phyloP scores from a whole-genome alignment of 2,329 filamentous ascomycete species.

The Xylariaceae sp. region DNA sequence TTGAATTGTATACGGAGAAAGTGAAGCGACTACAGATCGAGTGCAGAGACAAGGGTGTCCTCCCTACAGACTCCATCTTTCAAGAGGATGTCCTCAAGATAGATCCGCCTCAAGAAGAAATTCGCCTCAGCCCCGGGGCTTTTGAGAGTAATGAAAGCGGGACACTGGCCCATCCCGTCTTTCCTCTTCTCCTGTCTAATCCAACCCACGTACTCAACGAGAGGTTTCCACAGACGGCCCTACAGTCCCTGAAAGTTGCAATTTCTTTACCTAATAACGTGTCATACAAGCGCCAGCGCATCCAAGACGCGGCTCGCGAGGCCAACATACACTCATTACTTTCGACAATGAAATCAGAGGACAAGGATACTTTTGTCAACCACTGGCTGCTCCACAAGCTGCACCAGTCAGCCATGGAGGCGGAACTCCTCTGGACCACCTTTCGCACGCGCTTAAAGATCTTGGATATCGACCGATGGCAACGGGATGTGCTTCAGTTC shows the following conservation, averaged over 20 bases:
- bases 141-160: slow-evolving; percentile 17
- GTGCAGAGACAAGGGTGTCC: slow-evolving; percentile 40
- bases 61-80: slow-evolving; percentile 39
- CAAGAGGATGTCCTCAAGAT: slow-evolving; percentile 41
- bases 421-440: slow-evolving; percentile 38
- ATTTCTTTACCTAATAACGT: slow-evolving; percentile 34
- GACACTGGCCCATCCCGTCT: slow-evolving; percentile 38
- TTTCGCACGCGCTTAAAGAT: slow-evolving; percentile 32
- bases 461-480: slow-evolving; percentile 36
- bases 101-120: slow-evolving; percentile 38
- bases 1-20: slow-evolving; percentile 33
- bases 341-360: slow-evolving; percentile 27
- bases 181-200: slow-evolving; percentile 46
- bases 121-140: slow-evolving; percentile 35
- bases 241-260: slow-evolving; percentile 39
- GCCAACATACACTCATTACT: slow-evolving; percentile 44
- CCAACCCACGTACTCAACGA: slow-evolving; percentile 44
- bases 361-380: slow-evolving; percentile 45
- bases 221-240: slow-evolving; percentile 36
- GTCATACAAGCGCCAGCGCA: slow-evolving; percentile 31
- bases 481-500: slow-evolving; percentile 38
- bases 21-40: slow-evolving; percentile 34
- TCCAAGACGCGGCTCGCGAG: slow-evolving; percentile 45
- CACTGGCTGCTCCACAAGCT: slow-evolving; percentile 52
- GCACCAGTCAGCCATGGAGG: slow-evolving; percentile 43